phyloP scores from a whole-genome alignment of 2,329 filamentous ascomycete species.

The Exophiala sideris region DNA sequence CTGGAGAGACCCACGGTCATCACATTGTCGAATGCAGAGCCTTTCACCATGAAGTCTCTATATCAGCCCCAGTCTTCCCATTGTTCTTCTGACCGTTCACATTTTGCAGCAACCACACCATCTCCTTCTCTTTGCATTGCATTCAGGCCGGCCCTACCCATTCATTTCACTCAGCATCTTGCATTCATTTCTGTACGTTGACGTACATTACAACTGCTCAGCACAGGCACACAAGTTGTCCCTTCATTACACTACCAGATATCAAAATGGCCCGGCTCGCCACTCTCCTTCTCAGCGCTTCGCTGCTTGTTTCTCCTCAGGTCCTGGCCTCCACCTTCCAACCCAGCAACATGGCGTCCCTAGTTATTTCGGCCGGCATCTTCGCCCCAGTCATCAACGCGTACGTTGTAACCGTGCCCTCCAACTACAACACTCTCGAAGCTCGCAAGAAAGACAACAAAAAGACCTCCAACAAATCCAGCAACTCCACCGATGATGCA shows the following conservation, averaged over 20 bases:
- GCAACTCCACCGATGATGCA: slow-evolving; percentile 1
- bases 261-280: slow-evolving; percentile 18
- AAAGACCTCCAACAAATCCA: background rate
- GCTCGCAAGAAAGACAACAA: slow-evolving; percentile 3
- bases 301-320: slow-evolving; percentile 10
- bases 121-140: slow-evolving; percentile 1
- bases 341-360: slow-evolving; percentile 1
- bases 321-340: slow-evolving; percentile 10
- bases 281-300: slow-evolving; percentile 7
- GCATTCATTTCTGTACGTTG: background rate
- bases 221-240: slow-evolving; percentile 7
- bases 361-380: slow-evolving; percentile 1
- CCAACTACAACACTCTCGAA: background rate
- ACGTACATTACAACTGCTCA: background rate
- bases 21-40: background rate
- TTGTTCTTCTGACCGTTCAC: background rate
- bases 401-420: slow-evolving; percentile 10
- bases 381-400: slow-evolving; percentile 7
- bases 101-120: background rate
- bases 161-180: slow-evolving; percentile 8
- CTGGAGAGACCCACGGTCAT: background rate
- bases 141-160: slow-evolving; percentile 18
- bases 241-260: slow-evolving; percentile 3
- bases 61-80: background rate
- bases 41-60: slow-evolving; percentile 9